Base-by-base conservation (phyloP, 306 rosid genomes). In the Canavalia ensiformis region DNA sequence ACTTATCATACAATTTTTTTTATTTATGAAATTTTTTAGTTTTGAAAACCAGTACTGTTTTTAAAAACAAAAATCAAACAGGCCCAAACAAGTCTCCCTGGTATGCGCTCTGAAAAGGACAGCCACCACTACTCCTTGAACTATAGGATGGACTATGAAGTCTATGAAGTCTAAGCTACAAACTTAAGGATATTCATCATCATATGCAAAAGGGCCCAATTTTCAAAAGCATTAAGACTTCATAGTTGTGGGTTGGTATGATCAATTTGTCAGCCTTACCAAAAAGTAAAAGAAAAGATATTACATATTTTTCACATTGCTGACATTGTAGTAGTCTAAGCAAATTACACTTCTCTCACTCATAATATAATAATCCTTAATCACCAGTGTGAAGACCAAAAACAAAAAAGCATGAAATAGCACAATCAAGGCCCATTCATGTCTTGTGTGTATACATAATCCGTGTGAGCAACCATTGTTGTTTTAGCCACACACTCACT, bases 381-480 rank as follows among this genome's bases (percentile, higher is more conserved):
- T 1, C 13, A 70, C 45, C n/a, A 47, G 35, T 46, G 5, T 56
- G 50, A 51, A 37, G 29, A 52, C 33, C 45, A 64, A 51, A 72
- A 13, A 30, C 50, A 76, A 41, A 4, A 39, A 4, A 72, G 33
- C 59, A 77, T 8, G 25, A 35, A 39, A 72, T 10, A 11, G 64
- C 68, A 64, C 58, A 35, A 66, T 88, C 80, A 87, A 64, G 87
- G 90, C 7, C 75, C 86, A 46, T 49, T 74, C 70, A 77, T 55
- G 62, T 79, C 88, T 77, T 88, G 90, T 46, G 94, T 89, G 81
- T 88, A 88, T 67, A 90, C 88, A 60, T 90, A 89, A 73, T 90
- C 94, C n/a, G 86, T 82, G 39, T 88, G 88, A 80, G 91, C 88
- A 79, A 68, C 73, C 88, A 84, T 52, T 54, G 91, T 68, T 82